Conservation (phyloP, 768 basidiomycete genomes). For the Lactifluus pinguis region DNA sequence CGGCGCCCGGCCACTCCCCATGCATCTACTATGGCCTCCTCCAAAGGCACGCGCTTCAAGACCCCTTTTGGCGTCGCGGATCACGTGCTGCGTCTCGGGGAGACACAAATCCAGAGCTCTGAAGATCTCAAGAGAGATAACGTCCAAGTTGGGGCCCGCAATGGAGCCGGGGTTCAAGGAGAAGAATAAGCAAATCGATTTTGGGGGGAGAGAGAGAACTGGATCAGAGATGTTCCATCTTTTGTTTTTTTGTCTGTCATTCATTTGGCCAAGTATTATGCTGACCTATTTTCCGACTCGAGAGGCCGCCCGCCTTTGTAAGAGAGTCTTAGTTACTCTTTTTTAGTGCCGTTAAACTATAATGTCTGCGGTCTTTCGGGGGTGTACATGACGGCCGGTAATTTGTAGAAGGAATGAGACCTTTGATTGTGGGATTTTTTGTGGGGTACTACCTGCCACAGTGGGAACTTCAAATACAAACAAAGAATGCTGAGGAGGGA, state of each 20-base stretch:
- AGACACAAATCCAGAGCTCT: conserved; percentile 1
- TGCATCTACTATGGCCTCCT: conserved; percentile 16
- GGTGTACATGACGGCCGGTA: too few relatives aligned
- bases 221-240: too few relatives aligned
- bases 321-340: too few relatives aligned
- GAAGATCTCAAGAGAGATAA: neutral
- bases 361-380: too few relatives aligned
- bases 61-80: conserved; percentile 54
- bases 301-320: too few relatives aligned
- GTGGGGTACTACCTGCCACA: neutral
- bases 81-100: conserved; percentile 28
- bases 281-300: too few relatives aligned
- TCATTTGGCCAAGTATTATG: too few relatives aligned
- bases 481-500: neutral
- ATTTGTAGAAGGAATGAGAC: too few relatives aligned
- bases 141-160: neutral
- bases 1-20: conserved; percentile 33
- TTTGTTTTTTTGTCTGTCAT: too few relatives aligned
- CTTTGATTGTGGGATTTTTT: too few relatives aligned
- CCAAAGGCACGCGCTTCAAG: conserved; percentile 59
- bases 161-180: neutral
- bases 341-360: too few relatives aligned
- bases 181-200: neutral
- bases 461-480: neutral
- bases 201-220: too few relatives aligned